Conservation (phyloP, 768 basidiomycete genomes). For the Agaricus sinodeliciosus region DNA sequence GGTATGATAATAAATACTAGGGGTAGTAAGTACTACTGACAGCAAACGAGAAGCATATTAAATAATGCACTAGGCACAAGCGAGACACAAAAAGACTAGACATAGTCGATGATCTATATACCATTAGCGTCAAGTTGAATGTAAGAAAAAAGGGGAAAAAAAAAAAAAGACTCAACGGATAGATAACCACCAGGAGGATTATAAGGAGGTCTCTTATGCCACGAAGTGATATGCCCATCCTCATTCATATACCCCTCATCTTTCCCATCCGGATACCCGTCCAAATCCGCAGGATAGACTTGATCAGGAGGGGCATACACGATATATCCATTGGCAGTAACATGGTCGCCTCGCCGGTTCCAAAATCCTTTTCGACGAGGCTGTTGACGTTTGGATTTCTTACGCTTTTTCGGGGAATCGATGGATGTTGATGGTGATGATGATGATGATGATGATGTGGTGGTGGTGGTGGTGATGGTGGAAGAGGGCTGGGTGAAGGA, state of each 20-base stretch:
- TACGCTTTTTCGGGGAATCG: slow-evolving; percentile 1
- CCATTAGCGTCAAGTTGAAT: background rate
- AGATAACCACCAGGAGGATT: slow-evolving; percentile 52
- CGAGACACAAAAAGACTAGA: too few species aligned
- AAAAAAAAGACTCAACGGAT: slow-evolving; percentile 17
- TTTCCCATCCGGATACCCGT: slow-evolving; percentile 40
- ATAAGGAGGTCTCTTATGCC: slow-evolving; percentile 45
- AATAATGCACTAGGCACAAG: too few species aligned
- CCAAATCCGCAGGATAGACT: slow-evolving; percentile 57
- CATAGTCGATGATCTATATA: slow-evolving; percentile 22
- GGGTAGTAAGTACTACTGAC: too few species aligned
- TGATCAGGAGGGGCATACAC: slow-evolving; percentile 57
- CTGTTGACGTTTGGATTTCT: slow-evolving; percentile 12
- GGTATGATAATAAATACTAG: too few species aligned
- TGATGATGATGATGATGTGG: background rate
- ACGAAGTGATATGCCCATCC: slow-evolving; percentile 33
- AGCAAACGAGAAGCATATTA: too few species aligned
- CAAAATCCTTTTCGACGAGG: slow-evolving; percentile 54
- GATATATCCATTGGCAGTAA: slow-evolving; percentile 46
- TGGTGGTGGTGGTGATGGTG: slow-evolving; percentile 4
- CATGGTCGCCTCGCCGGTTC: slow-evolving; percentile 73
- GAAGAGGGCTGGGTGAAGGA: too few species aligned
- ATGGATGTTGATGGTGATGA: background rate
- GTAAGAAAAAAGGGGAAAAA: background rate
- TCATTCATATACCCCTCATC: slow-evolving; percentile 45